A percentile compares a stretch with the other conserved stretches of the same genome.
Evolutionary conservation across 2,329 filamentous ascomycete genomes (phyloP).

Genomic region (Cladophialophora yegresii): DNA sequence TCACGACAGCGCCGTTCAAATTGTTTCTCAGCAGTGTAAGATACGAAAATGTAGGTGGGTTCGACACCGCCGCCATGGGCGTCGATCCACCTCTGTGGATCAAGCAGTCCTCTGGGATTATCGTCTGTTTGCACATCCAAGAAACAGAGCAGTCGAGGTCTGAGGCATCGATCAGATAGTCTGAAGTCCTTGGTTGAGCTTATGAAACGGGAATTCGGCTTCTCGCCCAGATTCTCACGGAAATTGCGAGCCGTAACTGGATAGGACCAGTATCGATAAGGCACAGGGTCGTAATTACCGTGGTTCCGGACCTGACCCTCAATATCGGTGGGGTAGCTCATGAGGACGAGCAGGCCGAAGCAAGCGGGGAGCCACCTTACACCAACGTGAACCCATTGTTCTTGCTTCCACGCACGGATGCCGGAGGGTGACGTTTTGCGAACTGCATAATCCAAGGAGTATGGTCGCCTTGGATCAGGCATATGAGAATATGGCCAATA

Average conservation of each 20-base stretch:
- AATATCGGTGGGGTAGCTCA: conserved; percentile 17
- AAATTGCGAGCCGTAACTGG: conserved; percentile 21
- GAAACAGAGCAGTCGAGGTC: conserved; percentile 23
- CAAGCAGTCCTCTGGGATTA: conserved; percentile 16
- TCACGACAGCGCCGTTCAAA: conserved; percentile 18
- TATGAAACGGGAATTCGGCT: neutral
- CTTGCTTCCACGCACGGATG: conserved; percentile 9
- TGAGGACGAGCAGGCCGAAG: conserved; percentile 20
- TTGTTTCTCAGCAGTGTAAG: conserved; percentile 27
- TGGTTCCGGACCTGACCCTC: conserved; percentile 23
- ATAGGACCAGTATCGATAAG: conserved; percentile 24
- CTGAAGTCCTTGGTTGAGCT: conserved; percentile 11
- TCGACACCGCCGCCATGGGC: conserved; percentile 14
- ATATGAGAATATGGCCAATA: conserved; percentile 25
- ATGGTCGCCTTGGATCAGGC: neutral
- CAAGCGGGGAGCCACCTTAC: conserved; percentile 25
- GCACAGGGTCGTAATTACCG: conserved; percentile 22
- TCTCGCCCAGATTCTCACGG: conserved; percentile 21
- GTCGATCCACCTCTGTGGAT: conserved; percentile 17
- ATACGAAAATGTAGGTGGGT: conserved; percentile 25
- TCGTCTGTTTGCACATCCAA: conserved; percentile 7
- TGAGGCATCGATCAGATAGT: conserved; percentile 15
- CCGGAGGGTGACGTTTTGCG: neutral
- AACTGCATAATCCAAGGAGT: neutral
- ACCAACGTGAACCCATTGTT: conserved; percentile 22